Percentiles rank a stretch among this genome's conserved stretches.
phyloP scores from a whole-genome alignment of 139 green algal species.

The Parachlorella kessleri region DNA sequence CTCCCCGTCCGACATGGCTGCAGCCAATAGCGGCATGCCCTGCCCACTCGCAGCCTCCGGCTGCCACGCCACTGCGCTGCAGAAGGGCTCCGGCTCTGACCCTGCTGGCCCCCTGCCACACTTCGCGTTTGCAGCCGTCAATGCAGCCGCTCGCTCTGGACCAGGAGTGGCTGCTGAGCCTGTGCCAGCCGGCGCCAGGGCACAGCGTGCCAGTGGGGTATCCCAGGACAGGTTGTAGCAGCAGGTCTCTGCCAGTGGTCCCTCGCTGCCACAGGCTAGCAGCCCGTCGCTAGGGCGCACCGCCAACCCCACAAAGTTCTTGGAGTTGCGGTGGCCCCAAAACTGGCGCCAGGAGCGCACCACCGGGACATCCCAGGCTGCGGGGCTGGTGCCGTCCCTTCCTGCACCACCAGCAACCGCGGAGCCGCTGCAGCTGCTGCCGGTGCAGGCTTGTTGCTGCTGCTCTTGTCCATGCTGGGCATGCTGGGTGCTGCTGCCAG shows the following conservation, averaged over 20 bases:
- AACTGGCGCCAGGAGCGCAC: constrained; percentile 33
- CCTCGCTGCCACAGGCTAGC: constrained; percentile 81
- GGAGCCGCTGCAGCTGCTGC: not conserved
- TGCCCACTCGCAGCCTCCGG: not conserved
- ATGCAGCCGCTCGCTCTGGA: not conserved
- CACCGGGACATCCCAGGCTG: not conserved
- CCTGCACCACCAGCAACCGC: not conserved
- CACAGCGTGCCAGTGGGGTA: constrained; percentile 17
- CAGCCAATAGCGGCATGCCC: constrained; percentile 33
- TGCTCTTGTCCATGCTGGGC: not conserved
- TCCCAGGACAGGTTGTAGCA: constrained; percentile 43
- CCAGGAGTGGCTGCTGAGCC: not conserved
- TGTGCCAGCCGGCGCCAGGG: not conserved
- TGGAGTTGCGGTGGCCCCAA: constrained; percentile 81
- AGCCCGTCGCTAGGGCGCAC: constrained; percentile 65
- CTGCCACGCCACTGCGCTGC: constrained; percentile 48
- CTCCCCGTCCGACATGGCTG: constrained; percentile 37
- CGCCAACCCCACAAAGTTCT: constrained; percentile 92
- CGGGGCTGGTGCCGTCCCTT: not conserved
- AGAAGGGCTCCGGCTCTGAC: constrained; percentile 14
- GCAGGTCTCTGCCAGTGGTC: constrained; percentile 1
- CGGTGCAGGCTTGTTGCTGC: not conserved
- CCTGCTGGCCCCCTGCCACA: not conserved
- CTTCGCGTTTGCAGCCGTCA: not conserved
- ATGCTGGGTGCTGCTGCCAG: too few species aligned